These are phyloP conservation scores for Moesziomyces antarcticus DNA, from an alignment of 1,284 basidiomycete species.

Conservation along the genomic window DNA sequence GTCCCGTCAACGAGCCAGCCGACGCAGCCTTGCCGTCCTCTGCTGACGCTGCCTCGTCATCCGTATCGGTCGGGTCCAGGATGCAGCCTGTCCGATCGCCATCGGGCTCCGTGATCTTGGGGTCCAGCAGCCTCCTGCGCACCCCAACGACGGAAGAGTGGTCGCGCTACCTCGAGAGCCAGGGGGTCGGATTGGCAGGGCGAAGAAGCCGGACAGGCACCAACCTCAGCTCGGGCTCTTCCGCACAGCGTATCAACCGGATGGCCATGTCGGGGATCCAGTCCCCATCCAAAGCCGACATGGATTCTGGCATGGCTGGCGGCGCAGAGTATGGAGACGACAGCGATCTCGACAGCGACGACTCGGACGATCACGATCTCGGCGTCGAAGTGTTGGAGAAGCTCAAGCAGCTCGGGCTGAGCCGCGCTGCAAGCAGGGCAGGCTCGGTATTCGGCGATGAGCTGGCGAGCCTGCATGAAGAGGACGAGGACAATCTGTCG, in stretches of 20 bases:
- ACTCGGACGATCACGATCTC: constrained; percentile 41
- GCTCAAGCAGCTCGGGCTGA: constrained; percentile 45
- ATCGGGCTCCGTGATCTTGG: constrained; percentile 23
- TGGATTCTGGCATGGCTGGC: constrained; percentile 7
- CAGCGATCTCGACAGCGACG: constrained; percentile 43
- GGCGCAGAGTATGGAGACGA: constrained; percentile 21
- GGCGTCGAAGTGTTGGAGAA: constrained; percentile 44
- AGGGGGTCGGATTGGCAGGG: constrained; percentile 45
- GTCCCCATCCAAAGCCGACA: constrained; percentile 13
- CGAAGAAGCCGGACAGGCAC: constrained; percentile 37
- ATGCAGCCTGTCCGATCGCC: constrained; percentile 25
- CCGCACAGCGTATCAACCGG: constrained; percentile 30
- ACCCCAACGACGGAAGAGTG: constrained; percentile 65
- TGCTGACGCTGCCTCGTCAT: constrained; percentile 12
- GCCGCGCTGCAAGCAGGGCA: constrained; percentile 45
- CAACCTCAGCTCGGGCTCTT: constrained; percentile 33
- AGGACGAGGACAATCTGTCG: constrained; percentile 48
- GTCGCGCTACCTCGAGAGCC: constrained; percentile 58
- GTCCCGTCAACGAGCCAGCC: constrained; percentile 6
- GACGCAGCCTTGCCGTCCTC: constrained; percentile 8
- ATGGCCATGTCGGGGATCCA: constrained; percentile 18
- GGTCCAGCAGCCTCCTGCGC: constrained; percentile 38
- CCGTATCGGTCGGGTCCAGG: constrained; percentile 3
- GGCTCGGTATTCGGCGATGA: constrained; percentile 54
- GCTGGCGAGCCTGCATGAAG: constrained; percentile 45